Percentiles rank a stretch among this genome's conserved stretches.
Conservation (phyloP, 345 rosid species). For the Pistacia atlantica region DNA sequence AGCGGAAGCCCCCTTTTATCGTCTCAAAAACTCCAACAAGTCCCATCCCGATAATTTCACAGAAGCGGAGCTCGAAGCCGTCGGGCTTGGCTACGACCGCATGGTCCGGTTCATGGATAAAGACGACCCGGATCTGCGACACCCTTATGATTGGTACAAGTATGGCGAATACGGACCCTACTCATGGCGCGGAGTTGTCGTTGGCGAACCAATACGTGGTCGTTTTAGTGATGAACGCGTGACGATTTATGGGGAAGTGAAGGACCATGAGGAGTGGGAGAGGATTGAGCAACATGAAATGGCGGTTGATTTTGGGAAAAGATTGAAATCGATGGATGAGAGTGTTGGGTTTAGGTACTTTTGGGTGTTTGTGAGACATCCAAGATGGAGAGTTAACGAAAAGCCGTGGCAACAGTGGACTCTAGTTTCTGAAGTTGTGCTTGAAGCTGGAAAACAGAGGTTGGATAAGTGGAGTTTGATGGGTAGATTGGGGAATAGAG, state of each 20-base stretch:
- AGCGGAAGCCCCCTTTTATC: slow-evolving; percentile 67
- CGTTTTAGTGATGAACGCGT: slow-evolving; percentile 77
- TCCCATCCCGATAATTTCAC: slow-evolving; percentile 74
- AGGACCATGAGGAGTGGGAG: slow-evolving; percentile 80
- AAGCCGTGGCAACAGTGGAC: slow-evolving; percentile 97
- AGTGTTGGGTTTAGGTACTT: slow-evolving; percentile 69
- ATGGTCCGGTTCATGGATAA: slow-evolving; percentile 91
- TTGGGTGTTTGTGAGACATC: slow-evolving; percentile 96
- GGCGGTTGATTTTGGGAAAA: slow-evolving; percentile 70
- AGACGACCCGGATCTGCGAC: slow-evolving; percentile 83
- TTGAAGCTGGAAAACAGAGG: slow-evolving; percentile 77
- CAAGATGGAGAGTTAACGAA: slow-evolving; percentile 77
- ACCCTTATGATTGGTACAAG: slow-evolving; percentile 90
- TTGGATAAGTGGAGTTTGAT: slow-evolving; percentile 94
- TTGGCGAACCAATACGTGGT: slow-evolving; percentile 88
- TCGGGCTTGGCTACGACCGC: slow-evolving; percentile 89
- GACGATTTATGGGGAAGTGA: slow-evolving; percentile 63
- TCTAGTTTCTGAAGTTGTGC: slow-evolving; percentile 76
- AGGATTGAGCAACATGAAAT: slow-evolving; percentile 85
- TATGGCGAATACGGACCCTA: slow-evolving; percentile 95
- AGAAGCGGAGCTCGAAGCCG: slow-evolving; percentile 74
- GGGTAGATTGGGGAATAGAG: slow-evolving; percentile 83
- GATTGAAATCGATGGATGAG: slow-evolving; percentile 61
- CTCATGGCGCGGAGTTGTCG: slow-evolving; percentile 96
- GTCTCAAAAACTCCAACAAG: slow-evolving; percentile 59